Conservation (phyloP, 345 rosid genomes). For the Tarenaya hassleriana region DNA sequence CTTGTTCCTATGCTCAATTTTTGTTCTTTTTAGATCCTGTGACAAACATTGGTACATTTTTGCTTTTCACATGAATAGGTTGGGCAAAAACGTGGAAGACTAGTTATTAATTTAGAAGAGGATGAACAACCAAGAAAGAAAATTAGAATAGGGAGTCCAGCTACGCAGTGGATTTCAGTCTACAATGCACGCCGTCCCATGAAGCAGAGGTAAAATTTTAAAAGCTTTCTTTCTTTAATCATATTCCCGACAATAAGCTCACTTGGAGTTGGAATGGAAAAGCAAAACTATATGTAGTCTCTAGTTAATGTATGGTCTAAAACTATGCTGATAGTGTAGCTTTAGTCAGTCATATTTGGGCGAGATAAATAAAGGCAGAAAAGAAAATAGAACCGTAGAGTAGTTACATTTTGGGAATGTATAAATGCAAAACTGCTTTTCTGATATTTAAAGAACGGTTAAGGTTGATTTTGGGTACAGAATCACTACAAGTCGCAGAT, state of each 20-base stretch:
- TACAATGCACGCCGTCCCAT: conserved; percentile 89
- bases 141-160: conserved; percentile 79
- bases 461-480: not conserved
- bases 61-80: conserved; percentile 37
- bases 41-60: conserved; percentile 10
- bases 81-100: conserved; percentile 78
- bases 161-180: conserved; percentile 91
- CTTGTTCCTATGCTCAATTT: conserved; percentile 9
- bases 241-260: too few relatives aligned
- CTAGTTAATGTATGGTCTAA: not conserved
- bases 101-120: conserved; percentile 68
- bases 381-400: not conserved
- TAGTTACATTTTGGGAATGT: not conserved
- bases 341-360: conserved; percentile 10
- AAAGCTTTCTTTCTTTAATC: conserved; percentile 6
- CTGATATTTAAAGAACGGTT: not conserved
- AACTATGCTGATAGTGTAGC: conserved; percentile 4
- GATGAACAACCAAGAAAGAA: conserved; percentile 91
- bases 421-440: not conserved
- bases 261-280: not conserved
- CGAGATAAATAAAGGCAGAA: not conserved
- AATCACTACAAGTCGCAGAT: not conserved
- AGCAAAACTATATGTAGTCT: not conserved
- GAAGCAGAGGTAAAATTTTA: conserved; percentile 66
- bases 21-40: not conserved